phyloP scores from a whole-genome alignment of 805 yeast species.

The Teunomyces kruisii region DNA sequence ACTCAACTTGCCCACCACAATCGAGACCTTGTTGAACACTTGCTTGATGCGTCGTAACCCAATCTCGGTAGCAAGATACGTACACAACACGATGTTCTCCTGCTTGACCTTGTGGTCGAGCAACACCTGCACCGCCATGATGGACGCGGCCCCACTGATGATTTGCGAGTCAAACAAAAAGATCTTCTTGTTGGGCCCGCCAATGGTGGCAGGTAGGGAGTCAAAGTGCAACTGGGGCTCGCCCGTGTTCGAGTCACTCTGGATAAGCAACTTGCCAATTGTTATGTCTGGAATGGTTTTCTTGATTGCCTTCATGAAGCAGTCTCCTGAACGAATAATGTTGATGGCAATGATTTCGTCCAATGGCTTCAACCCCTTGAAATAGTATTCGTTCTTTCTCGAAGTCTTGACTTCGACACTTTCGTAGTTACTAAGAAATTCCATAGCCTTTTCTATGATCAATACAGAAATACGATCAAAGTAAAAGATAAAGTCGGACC shows the following conservation, averaged over 20 bases:
- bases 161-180: conserved; percentile 84
- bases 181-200: conserved; percentile 39
- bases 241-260: conserved; percentile 85
- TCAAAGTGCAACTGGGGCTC: conserved; percentile 92
- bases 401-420: conserved; percentile 29
- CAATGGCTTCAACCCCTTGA: conserved; percentile 42
- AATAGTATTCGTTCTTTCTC: conserved; percentile 14
- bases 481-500: conserved; percentile 82
- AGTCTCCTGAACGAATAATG: conserved; percentile 88
- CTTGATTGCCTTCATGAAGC: conserved; percentile 77
- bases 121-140: conserved; percentile 89
- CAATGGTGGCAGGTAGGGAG: conserved; percentile 54
- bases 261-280: conserved; percentile 82
- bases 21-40: conserved; percentile 69
- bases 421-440: conserved; percentile 44
- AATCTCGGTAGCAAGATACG: conserved; percentile 73
- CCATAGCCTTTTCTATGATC: conserved; percentile 67
- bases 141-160: conserved; percentile 89
- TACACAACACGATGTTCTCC: conserved; percentile 63
- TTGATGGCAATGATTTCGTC: conserved; percentile 69
- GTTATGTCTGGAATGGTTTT: conserved; percentile 75
- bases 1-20: conserved; percentile 70
- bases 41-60: conserved; percentile 71
- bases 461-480: conserved; percentile 80
- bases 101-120: conserved; percentile 73